Evolutionary conservation across 2,329 filamentous ascomycete genomes (phyloP).

Genomic region (Mycosphaerella sp.): DNA sequence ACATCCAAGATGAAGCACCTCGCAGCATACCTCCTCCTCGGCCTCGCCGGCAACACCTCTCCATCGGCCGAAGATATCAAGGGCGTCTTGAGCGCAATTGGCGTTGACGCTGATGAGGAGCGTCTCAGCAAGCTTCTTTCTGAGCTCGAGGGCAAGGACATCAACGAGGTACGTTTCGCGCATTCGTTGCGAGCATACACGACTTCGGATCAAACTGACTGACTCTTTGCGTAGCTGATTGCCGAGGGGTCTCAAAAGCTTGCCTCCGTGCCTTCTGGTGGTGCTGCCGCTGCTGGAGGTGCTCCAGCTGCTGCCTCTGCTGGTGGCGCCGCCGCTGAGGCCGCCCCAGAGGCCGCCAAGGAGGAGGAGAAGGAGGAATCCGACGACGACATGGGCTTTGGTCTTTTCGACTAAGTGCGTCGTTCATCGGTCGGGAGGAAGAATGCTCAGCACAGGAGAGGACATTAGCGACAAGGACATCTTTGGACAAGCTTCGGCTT

Average conservation of each 20-base stretch:
- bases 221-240: slow-evolving; percentile 64
- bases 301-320: slow-evolving; percentile 63
- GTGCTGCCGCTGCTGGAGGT: slow-evolving; percentile 66
- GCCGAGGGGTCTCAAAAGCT: slow-evolving; percentile 85
- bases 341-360: slow-evolving; percentile 50
- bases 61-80: slow-evolving; percentile 84
- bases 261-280: slow-evolving; percentile 92
- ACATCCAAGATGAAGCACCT: slow-evolving; percentile 94
- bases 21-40: slow-evolving; percentile 96
- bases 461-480: slow-evolving; percentile 1
- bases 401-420: slow-evolving; percentile 58
- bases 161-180: slow-evolving; percentile 69
- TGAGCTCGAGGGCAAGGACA: slow-evolving; percentile 85
- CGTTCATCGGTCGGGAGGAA: slow-evolving; percentile 12
- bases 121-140: slow-evolving; percentile 80
- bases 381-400: slow-evolving; percentile 69
- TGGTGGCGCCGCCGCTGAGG: slow-evolving; percentile 61
- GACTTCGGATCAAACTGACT: neutral
- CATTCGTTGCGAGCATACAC: slow-evolving; percentile 20
- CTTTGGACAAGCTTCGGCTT: slow-evolving; percentile 2
- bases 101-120: slow-evolving; percentile 85
- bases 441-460: slow-evolving; percentile 4
- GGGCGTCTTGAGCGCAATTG: slow-evolving; percentile 82
- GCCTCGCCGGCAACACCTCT: slow-evolving; percentile 83
- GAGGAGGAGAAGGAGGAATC: slow-evolving; percentile 70